Conservation (phyloP, 352 stramenopile genomes). For the Phytopythium vexans region DNA sequence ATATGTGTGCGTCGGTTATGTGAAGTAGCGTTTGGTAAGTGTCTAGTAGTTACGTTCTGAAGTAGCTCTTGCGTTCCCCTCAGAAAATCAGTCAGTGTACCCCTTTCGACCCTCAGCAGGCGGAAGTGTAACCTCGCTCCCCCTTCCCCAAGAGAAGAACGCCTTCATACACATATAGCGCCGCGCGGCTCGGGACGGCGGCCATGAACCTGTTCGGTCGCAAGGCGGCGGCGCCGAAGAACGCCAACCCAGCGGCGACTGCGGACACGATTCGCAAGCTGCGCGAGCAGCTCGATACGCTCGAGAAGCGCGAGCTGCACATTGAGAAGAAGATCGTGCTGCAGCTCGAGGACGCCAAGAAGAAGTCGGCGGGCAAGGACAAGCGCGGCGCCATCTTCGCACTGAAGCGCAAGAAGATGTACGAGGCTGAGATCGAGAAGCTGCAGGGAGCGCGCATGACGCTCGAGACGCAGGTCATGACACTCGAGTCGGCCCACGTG, state of each 20-base stretch:
- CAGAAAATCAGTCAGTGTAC: background rate
- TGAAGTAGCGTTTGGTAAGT: no score
- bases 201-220: slow-evolving; percentile 87
- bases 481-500: slow-evolving; percentile 88
- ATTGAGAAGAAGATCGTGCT: slow-evolving; percentile 96
- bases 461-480: slow-evolving; percentile 92
- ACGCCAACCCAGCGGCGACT: slow-evolving; percentile 54
- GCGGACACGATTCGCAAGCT: slow-evolving; percentile 91
- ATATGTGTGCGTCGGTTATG: no score
- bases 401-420: slow-evolving; percentile 99
- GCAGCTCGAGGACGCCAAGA: slow-evolving; percentile 93
- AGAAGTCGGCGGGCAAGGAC: slow-evolving; percentile 95
- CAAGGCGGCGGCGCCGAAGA: slow-evolving; percentile 57
- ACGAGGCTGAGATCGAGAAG: slow-evolving; percentile 97
- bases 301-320: slow-evolving; percentile 95
- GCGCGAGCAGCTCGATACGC: slow-evolving; percentile 85
- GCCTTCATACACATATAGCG: background rate
- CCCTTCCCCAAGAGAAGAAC: no score
- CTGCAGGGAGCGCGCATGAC: slow-evolving; percentile 97
- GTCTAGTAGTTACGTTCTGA: slow-evolving; percentile 1
- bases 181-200: background rate
- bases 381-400: slow-evolving; percentile 97
- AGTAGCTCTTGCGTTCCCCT: slow-evolving; percentile 13
- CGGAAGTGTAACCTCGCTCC: no score
- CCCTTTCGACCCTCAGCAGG: no score